phyloP scores from a whole-genome alignment of 2,329 filamentous ascomycete species.

The Trichoderma citrinoviride region DNA sequence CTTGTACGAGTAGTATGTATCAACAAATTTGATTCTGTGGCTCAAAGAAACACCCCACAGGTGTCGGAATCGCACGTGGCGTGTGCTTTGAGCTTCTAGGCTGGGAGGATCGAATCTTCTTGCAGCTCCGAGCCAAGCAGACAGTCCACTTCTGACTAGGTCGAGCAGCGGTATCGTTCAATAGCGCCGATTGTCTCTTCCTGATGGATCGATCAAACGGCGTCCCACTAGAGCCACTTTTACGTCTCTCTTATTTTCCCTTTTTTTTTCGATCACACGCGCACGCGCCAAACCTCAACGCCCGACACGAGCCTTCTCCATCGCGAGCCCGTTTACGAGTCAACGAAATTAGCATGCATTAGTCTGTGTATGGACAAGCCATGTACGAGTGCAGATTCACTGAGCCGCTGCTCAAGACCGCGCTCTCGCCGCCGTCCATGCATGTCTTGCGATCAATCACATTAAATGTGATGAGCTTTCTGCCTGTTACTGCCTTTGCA shows the following conservation, averaged over 20 bases:
- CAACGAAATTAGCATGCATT: constrained; percentile 20
- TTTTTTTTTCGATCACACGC: constrained; percentile 19
- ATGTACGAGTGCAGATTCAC: not conserved
- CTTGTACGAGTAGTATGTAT: too few relatives aligned
- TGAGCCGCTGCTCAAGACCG: not conserved
- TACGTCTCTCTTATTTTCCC: constrained; percentile 1
- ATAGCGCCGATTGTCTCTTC: constrained; percentile 16
- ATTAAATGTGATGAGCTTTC: not conserved
- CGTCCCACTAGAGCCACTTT: constrained; percentile 19
- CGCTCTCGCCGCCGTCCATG: constrained; percentile 1
- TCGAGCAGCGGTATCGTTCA: constrained; percentile 9
- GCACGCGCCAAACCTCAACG: constrained; percentile 4
- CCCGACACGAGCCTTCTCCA: constrained; percentile 16
- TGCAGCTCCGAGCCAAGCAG: constrained; percentile 5
- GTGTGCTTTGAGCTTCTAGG: constrained; percentile 16
- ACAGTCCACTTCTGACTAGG: constrained; percentile 11
- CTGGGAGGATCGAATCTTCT: constrained; percentile 19
- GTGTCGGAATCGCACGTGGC: constrained; percentile 20
- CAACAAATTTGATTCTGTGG: not conserved
- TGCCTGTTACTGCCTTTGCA: not conserved
- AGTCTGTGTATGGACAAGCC: not conserved
- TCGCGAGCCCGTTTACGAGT: constrained; percentile 16
- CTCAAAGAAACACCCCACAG: constrained; percentile 13
- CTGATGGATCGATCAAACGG: constrained; percentile 15
- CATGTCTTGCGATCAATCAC: constrained; percentile 1